Evolutionary conservation across 371 early-diverging fungal genomes (phyloP), one percentile per base, ranked within the genome.

Genomic region (Circinella minor): DNA sequence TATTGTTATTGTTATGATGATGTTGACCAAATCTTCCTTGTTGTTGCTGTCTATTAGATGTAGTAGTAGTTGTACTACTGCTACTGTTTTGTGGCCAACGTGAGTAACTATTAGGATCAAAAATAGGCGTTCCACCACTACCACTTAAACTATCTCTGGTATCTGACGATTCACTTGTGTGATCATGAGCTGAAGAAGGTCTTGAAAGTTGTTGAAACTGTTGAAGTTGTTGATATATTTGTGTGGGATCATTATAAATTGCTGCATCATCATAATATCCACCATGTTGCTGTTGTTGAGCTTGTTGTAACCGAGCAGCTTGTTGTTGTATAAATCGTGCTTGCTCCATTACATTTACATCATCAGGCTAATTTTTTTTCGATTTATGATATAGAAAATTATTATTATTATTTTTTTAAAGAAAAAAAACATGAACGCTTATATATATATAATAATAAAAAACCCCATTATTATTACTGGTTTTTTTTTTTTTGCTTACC

Each of bases 251-350:
- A n/a, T 57, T 57, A 34, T 57, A 57, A 4, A 57, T 11, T 18
- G 27, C 27, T 2, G 57, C 57, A 27, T 57, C 57, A 34, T 57
- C 57, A 34, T 57, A 57, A n/a, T 34, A 57, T 10, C 57, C 57
- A 27, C n/a, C 11, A 27, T 57, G 57, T 57, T 18, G 57, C 6
- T 55, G 55, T 18, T 55, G 55, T 18, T 14, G 55, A 55, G 10
- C 17, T 55, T 57, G 57, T 57, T 57, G 57, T n/a, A 57, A 34
- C 3, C 34, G 57, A 34, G n/a, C 57, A 18, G 57, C 57, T 57
- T 57, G 57, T 57, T 57, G 57, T 57, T 57, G 57, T 34, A 57
- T 8, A 57, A 57, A 57, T 27, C 57, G 57, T 57, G 57, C 34
- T 57, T 57, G 57, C 9, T 57, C 57, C 57, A 57, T 57, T 10